Conservation (phyloP, 2,329 filamentous ascomycete genomes). For the Phyllachora maydis region DNA sequence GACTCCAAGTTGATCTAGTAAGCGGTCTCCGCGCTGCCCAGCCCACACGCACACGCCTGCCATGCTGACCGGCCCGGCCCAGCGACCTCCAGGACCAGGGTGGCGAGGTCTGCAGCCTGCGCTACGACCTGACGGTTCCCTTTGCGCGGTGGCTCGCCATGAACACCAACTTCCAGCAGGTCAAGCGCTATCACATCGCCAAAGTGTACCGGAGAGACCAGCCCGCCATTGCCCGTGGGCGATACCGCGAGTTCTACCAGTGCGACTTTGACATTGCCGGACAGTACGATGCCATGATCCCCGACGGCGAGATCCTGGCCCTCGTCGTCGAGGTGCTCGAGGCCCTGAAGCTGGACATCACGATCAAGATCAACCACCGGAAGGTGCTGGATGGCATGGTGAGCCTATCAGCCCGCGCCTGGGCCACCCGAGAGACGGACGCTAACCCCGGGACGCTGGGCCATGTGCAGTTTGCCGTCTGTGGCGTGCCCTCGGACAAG, state of each 20-base stretch:
- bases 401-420: no score
- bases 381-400: slow-evolving; percentile 83
- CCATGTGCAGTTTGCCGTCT: slow-evolving; percentile 87
- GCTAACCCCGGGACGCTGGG: no score
- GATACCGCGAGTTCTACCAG: slow-evolving; percentile 93
- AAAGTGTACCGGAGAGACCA: slow-evolving; percentile 76
- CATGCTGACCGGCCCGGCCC: slow-evolving; percentile 2
- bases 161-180: slow-evolving; percentile 63
- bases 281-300: slow-evolving; percentile 72
- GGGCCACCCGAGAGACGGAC: no score
- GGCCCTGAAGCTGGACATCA: slow-evolving; percentile 47
- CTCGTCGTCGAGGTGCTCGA: slow-evolving; percentile 77
- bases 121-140: slow-evolving; percentile 71
- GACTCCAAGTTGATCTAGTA: slow-evolving; percentile 30
- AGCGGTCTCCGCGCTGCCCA: not conserved
- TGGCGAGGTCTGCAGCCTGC: slow-evolving; percentile 60
- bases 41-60: not conserved
- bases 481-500: slow-evolving; percentile 72
- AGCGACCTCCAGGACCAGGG: slow-evolving; percentile 61
- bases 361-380: slow-evolving; percentile 88
- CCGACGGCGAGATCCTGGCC: slow-evolving; percentile 73
- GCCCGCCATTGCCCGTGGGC: slow-evolving; percentile 72
- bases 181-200: slow-evolving; percentile 89
- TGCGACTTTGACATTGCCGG: slow-evolving; percentile 94
- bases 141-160: slow-evolving; percentile 87